Conservation (phyloP, 495 filamentous ascomycete species). For the Trichoderma gamsii region DNA sequence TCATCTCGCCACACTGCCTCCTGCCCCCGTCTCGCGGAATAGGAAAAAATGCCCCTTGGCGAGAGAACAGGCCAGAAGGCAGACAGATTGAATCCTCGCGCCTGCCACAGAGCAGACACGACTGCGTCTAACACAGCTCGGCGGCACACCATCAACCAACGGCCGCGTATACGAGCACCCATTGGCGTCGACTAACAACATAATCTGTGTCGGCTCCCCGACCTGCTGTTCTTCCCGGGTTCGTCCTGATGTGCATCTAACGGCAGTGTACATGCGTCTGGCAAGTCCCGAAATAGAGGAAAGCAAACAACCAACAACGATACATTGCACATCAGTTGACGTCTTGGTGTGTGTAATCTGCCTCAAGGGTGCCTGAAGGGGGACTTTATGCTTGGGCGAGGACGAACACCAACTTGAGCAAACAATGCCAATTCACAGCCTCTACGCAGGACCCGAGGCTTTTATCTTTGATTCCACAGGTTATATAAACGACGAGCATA, state of each 20-base stretch:
- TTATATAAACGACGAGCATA: constrained; percentile 7
- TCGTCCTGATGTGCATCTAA: constrained; percentile 4
- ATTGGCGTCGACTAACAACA: constrained; percentile 2
- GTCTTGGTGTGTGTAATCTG: constrained; percentile 9
- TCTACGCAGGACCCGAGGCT: constrained; percentile 9
- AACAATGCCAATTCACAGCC: constrained; percentile 10
- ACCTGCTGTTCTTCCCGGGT: background rate
- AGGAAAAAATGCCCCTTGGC: background rate
- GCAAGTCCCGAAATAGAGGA: constrained; percentile 10
- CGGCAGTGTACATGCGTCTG: constrained; percentile 1
- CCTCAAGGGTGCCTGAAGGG: background rate
- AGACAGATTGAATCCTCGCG: constrained; percentile 1
- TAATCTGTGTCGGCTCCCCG: background rate
- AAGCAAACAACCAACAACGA: constrained; percentile 9
- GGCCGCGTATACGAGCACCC: background rate
- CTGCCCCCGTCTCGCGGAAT: constrained; percentile 1
- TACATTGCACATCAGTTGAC: constrained; percentile 1
- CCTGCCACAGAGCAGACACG: constrained; percentile 5
- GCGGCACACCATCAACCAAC: background rate
- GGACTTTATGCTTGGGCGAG: background rate
- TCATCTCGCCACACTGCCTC: background rate
- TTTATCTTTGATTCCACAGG: background rate
- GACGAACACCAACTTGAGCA: background rate
- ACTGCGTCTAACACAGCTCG: background rate
- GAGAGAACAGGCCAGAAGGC: constrained; percentile 12